Base-by-base conservation (phyloP, 805 yeast genomes). In the Wickerhamiella kurtzmanii region DNA sequence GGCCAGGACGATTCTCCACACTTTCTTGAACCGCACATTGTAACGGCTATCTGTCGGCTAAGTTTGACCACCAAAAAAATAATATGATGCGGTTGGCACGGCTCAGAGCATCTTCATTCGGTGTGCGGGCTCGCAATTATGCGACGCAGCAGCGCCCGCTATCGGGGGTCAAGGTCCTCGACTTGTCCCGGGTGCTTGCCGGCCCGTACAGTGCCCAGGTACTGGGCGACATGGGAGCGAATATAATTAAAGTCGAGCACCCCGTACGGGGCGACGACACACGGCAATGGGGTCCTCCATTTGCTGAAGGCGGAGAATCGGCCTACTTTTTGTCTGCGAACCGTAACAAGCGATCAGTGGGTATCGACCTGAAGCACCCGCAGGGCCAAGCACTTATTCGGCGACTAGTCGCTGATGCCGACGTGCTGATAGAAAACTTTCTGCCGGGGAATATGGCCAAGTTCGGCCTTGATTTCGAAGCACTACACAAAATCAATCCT, bases 271-370 rank as follows among this genome's bases (percentile, higher is more conserved):
- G 71, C 13, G 71, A 67, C 52, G 71, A 67, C 44, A 67, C 71
- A 1, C 57, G 71, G 32, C 63, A 65, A 3, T 67, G 71, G 71
- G 71, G 71, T 16, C 71, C 71, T 1, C 71, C 71, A 3, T 67
- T 67, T 48, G 69, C 69, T 4, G 44, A 44, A 6, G 56, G 53
- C 11, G 65, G 65, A 5, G 71, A 67, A 47, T 55, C 65, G 40
- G 71, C 71, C 1, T 67, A 67, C 52, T 67, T 59, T 46, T 55
- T 67, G 36, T 54, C 63, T 6, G 66, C 63, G 28, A 64, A 63
- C 48, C 57, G 71, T 16, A 67, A 67, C 56, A 67, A 67, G 48
- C 55, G 60, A 42, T 63, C 68, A 1, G 49, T 67, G 16, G 71
- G 63, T 0, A 48, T 67, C 17, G 64, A 66, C 39, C 65, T 67